Conservation (phyloP, 2,329 filamentous ascomycete species). For the Talaromyces sp. region DNA sequence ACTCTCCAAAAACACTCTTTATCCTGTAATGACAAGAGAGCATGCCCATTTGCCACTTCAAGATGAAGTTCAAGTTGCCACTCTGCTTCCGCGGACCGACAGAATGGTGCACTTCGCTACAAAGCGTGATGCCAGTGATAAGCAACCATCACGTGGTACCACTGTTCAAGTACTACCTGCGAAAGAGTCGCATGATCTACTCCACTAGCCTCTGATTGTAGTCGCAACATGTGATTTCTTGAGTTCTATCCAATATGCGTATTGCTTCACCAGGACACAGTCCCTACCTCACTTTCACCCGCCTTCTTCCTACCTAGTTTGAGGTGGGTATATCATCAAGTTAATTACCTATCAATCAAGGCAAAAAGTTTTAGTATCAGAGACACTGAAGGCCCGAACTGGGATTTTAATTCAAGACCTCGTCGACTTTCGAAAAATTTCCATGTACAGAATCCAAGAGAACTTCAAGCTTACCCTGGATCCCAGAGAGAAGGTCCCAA, state of each 20-base stretch:
- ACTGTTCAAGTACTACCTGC: background rate
- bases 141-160: background rate
- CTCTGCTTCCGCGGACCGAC: background rate
- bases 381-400: no score
- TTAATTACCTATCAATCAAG: no score
- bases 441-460: no score
- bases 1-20: background rate
- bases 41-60: background rate
- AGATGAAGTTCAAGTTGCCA: background rate
- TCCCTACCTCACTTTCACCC: no score
- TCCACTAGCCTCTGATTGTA: background rate
- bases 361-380: no score
- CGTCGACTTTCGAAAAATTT: no score
- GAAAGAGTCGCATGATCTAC: background rate
- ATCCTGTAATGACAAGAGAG: background rate
- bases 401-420: no score
- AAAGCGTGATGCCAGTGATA: background rate
- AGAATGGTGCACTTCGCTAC: background rate
- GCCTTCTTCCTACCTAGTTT: no score
- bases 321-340: no score
- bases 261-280: no score
- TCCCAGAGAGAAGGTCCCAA: no score
- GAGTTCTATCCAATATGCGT: background rate
- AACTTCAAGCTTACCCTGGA: no score
- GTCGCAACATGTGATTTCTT: constrained; percentile 2